Evolutionary conservation across 2,329 filamentous ascomycete genomes (phyloP).

Genomic region (Penicillium sp.): DNA sequence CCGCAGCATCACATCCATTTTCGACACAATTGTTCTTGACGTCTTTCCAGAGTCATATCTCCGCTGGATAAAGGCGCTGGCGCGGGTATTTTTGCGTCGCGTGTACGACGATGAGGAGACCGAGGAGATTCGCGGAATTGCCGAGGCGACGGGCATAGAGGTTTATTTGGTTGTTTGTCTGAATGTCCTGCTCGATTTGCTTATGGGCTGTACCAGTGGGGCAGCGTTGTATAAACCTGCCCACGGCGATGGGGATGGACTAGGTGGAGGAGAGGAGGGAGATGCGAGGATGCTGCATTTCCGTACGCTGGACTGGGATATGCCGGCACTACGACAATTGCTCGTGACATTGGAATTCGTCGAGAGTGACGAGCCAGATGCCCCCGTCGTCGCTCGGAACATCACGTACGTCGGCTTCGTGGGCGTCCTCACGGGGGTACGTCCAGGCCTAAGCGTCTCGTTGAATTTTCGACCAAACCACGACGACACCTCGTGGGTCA

Average conservation of each 20-base stretch:
- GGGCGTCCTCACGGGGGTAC: constrained; percentile 56
- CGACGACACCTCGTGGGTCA: constrained; percentile 39
- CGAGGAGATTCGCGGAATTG: constrained; percentile 65
- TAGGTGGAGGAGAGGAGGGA: constrained; percentile 16
- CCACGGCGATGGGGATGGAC: constrained; percentile 21
- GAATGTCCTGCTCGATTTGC: constrained; percentile 66
- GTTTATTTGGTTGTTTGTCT: constrained; percentile 66
- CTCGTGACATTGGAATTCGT: constrained; percentile 60
- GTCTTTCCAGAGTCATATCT: constrained; percentile 34
- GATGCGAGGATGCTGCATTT: constrained; percentile 43
- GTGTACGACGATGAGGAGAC: constrained; percentile 63
- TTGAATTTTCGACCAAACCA: constrained; percentile 59
- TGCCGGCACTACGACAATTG: constrained; percentile 56
- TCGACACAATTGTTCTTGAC: constrained; percentile 50
- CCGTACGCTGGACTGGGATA: constrained; percentile 58
- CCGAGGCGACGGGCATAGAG: constrained; percentile 54
- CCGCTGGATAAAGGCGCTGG: constrained; percentile 41
- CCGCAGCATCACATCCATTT: constrained; percentile 52
- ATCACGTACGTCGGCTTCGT: constrained; percentile 58
- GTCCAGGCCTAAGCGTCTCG: constrained; percentile 52
- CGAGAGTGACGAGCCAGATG: constrained; percentile 33
- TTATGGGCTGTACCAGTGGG: constrained; percentile 70
- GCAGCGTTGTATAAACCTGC: constrained; percentile 34
- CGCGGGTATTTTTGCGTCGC: constrained; percentile 54
- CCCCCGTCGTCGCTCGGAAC: constrained; percentile 48